Evolutionary conservation across 1,139 yeast genomes (phyloP), one percentile per base, ranked within the genome.

Genomic region (Blastobotrys persicus): DNA sequence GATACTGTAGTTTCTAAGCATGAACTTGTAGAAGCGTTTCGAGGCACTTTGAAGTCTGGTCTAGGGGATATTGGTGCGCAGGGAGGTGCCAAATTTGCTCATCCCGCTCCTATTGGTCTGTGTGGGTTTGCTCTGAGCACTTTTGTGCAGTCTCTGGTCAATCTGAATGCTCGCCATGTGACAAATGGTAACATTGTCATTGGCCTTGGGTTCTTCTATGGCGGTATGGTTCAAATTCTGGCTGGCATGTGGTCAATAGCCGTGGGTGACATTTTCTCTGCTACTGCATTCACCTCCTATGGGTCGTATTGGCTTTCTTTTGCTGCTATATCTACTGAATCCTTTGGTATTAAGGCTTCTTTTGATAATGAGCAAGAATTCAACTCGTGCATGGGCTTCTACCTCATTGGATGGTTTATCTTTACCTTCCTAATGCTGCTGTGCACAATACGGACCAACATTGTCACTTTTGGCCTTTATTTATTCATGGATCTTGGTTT

Each of bases 281-380:
- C 88, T 53, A 79, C 87, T 47, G 95, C 95, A 2, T 73, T 85
- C 31, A 37, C 55, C 18, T 84, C 94, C 4, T 89, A 64, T 64
- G 96, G 95, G 54, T 95, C 92, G 0, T 89, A 88, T 70, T 89
- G 97, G 97, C 75, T 87, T 67, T 75, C 91, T 40, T 78, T 69
- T 59, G 94, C 81, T 55, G 91, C 92, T 23, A 77, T 89, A 53
- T 74, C 79, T 55, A 80, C 83, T 49, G 81, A 83, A 33, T 76
- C 85, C 62, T 89, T 89, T 68, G 91, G 92, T 44, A 85, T 89
- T 55, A 71, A 67, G 17, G 72, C 73, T 2, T 82, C 92, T 12
- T 82, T 78, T 59, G 19, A 34, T n/a, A 59, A 51, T 14, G 76
- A 69, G 34, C 71, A 63, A 6, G 70, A 72, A 44, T 64, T 81